phyloP scores from a whole-genome alignment of 2,329 filamentous ascomycete genomes.

The Aspergillus sergii region DNA sequence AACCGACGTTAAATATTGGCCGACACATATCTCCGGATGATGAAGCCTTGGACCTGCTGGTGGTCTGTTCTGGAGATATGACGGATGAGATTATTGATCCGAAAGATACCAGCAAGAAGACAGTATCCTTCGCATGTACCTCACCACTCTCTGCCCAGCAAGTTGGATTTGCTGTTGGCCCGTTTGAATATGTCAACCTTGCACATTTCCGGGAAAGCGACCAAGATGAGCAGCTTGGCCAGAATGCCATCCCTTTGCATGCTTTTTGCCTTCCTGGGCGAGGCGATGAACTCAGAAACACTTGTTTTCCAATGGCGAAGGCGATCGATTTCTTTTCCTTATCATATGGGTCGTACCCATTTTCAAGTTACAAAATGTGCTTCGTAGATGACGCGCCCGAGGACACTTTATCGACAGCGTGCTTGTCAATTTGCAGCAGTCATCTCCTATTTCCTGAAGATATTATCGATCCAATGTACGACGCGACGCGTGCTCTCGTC shows the following conservation, averaged over 20 bases:
- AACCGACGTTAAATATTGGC: constrained; percentile 30
- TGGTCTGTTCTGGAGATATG: constrained; percentile 87
- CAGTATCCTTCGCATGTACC: constrained; percentile 78
- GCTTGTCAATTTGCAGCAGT: constrained; percentile 83
- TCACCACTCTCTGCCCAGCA: constrained; percentile 81
- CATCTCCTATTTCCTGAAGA: constrained; percentile 81
- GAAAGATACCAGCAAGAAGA: constrained; percentile 78
- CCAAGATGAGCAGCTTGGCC: constrained; percentile 86
- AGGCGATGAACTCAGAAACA: constrained; percentile 80
- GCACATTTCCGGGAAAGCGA: constrained; percentile 87
- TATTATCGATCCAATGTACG: constrained; percentile 81
- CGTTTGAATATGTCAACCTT: constrained; percentile 91
- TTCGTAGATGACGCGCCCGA: constrained; percentile 87
- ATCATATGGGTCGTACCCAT: constrained; percentile 87
- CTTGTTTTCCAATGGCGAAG: constrained; percentile 78
- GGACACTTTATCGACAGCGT: constrained; percentile 76
- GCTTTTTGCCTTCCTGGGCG: constrained; percentile 89
- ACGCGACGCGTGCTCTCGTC: constrained; percentile 77
- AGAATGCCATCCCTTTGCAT: constrained; percentile 84
- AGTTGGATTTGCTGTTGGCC: constrained; percentile 89
- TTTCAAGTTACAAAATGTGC: constrained; percentile 86
- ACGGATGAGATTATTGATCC: constrained; percentile 80
- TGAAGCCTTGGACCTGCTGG: constrained; percentile 82
- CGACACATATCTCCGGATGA: constrained; percentile 70
- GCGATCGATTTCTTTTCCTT: constrained; percentile 91